Evolutionary conservation across 257 asterid genomes (phyloP), one percentile per base, ranked within the genome.

Genomic region (Coffea eugenioides): DNA sequence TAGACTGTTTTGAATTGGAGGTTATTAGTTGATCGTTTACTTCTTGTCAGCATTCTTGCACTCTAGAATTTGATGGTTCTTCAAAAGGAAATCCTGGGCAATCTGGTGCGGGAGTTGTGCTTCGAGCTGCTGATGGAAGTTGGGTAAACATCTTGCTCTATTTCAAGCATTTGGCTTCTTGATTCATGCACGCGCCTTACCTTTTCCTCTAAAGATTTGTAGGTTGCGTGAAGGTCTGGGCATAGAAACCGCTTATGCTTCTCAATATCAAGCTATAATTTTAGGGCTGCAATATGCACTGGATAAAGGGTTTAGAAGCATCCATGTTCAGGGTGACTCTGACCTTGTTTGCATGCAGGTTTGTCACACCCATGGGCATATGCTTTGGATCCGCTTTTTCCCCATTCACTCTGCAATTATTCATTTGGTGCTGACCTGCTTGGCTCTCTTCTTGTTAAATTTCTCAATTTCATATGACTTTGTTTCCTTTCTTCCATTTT

Each of bases 301-400:
- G 59, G 83, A 80, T 52, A 90, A 91, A 90, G 98, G 99, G 77
- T 96, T 91, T 82, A 91, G 97, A n/a, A 92, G 85, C 81, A 86
- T 96, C 85, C 93, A 88, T 76, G 99, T 91, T 82, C 97, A 93
- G 80, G 99, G 98, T 36, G 99, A 96, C 89, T 96, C 99, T 66
- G 94, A 92, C 80, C 97, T 96, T 68, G 97, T 96, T 76, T 94
- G 99, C 89, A 96, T 92, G 99, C 99, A 96, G 98, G 99, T 96
- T 84, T 67, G 68, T 71, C 41, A 15, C 84, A 68, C 10, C 27
- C 34, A 72, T 12, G 6, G 64, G 48, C 20, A 23, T 18, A 36
- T 75, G 18, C 16, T 57, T 14, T 83, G 59, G 56, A 59, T 51
- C 51, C 21, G 34, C 54, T 67, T n/a, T 20, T 66, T 48, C 14